phyloP scores from a whole-genome alignment of 1,139 yeast genomes.

The Yamadazyma atmosphaerica region DNA sequence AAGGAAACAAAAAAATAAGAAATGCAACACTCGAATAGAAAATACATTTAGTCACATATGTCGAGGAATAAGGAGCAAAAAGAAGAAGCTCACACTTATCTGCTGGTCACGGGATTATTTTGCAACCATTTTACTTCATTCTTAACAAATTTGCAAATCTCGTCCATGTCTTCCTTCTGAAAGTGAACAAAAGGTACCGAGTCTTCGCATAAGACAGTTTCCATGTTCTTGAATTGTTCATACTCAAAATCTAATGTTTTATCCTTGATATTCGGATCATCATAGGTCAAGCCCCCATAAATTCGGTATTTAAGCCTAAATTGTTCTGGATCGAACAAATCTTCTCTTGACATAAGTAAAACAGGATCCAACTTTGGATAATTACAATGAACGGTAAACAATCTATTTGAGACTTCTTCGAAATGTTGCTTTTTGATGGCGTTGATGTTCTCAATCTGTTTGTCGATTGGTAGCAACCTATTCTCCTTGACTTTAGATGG shows the following conservation, averaged over 20 bases:
- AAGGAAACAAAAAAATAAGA: too few species aligned
- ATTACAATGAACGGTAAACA: slow-evolving; percentile 41
- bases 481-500: slow-evolving; percentile 8
- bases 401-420: slow-evolving; percentile 16
- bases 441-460: slow-evolving; percentile 25
- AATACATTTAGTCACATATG: too few species aligned
- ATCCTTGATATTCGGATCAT: slow-evolving; percentile 16
- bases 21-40: too few species aligned
- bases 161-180: slow-evolving; percentile 19
- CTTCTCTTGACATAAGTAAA: slow-evolving; percentile 23
- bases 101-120: slow-evolving; percentile 2
- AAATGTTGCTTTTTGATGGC: slow-evolving; percentile 19
- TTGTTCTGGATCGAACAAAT: slow-evolving; percentile 28
- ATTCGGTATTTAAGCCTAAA: slow-evolving; percentile 29
- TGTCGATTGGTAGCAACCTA: slow-evolving; percentile 11
- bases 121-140: slow-evolving; percentile 32
- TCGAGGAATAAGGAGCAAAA: neutral
- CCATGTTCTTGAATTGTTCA: slow-evolving; percentile 35
- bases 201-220: slow-evolving; percentile 28
- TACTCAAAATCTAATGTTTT: slow-evolving; percentile 32
- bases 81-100: neutral
- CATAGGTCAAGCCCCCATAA: slow-evolving; percentile 28
- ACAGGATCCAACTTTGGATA: slow-evolving; percentile 41
- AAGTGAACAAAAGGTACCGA: slow-evolving; percentile 26
- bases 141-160: slow-evolving; percentile 27